phyloP scores from a whole-genome alignment of 352 stramenopile species.

The Phytopythium chamaehyphon region DNA sequence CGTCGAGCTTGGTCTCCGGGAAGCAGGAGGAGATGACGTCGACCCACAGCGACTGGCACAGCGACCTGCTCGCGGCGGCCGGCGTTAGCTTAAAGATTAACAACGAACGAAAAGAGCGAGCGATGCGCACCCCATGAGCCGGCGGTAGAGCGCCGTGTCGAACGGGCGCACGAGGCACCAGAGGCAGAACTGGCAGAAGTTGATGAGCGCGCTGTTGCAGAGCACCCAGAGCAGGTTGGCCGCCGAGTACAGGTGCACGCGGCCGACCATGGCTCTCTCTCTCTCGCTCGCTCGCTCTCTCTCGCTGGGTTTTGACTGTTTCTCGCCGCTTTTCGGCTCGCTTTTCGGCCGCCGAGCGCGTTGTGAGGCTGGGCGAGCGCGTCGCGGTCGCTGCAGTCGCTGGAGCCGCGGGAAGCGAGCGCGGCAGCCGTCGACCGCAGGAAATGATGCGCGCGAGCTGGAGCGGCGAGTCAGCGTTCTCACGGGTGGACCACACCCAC shows the following conservation, averaged over 20 bases:
- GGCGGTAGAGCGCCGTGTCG: conserved; percentile 75
- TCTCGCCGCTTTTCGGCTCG: background rate
- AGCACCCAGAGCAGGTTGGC: conserved; percentile 83
- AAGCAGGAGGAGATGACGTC: conserved; percentile 85
- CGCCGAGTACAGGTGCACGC: conserved; percentile 60
- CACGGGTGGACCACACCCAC: conserved; percentile 4
- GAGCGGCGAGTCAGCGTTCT: conserved; percentile 2
- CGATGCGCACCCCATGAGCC: conserved; percentile 51
- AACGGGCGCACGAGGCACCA: conserved; percentile 85
- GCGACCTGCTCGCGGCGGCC: conserved; percentile 26
- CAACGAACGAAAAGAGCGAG: background rate
- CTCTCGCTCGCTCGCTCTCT: background rate
- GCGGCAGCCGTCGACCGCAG: no score
- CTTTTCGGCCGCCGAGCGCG: background rate
- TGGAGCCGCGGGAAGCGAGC: background rate
- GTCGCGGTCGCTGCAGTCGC: no score
- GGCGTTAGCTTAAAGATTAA: no score
- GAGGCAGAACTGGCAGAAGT: conserved; percentile 76
- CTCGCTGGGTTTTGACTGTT: background rate
- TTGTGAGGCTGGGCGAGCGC: no score
- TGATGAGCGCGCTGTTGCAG: conserved; percentile 78
- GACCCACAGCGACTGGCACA: conserved; percentile 77
- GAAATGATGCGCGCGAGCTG: conserved; percentile 10
- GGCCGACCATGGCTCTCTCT: conserved; percentile 36
- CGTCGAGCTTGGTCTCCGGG: conserved; percentile 72